Conservation (phyloP, 106 monocot genomes). For the Posidonia australis region DNA sequence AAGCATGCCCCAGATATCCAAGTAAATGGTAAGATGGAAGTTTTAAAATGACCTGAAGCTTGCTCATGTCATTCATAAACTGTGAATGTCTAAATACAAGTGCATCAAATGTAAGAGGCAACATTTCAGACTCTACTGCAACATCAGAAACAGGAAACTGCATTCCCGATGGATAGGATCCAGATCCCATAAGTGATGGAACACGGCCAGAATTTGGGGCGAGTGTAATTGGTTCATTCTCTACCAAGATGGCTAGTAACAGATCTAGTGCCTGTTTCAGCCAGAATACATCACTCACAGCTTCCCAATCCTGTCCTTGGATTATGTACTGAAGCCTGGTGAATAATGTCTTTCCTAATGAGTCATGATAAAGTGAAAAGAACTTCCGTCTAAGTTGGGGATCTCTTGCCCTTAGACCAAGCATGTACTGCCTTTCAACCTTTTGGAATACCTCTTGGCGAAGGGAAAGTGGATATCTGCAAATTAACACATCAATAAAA, state of each 20-base stretch:
- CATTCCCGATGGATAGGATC: constrained; percentile 27
- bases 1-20: neutral
- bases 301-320: constrained; percentile 94
- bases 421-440: constrained; percentile 92
- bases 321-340: constrained; percentile 87
- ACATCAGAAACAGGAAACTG: constrained; percentile 36
- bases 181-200: constrained; percentile 59
- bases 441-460: constrained; percentile 91
- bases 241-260: constrained; percentile 77
- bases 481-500: constrained; percentile 5
- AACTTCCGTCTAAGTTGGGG: constrained; percentile 73
- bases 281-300: constrained; percentile 97
- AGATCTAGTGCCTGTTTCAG: constrained; percentile 96
- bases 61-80: constrained; percentile 84
- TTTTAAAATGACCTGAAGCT: constrained; percentile 51
- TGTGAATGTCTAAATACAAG: constrained; percentile 54
- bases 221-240: constrained; percentile 82
- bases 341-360: constrained; percentile 62
- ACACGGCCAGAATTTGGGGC: constrained; percentile 89
- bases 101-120: constrained; percentile 62
- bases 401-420: constrained; percentile 89
- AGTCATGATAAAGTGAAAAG: constrained; percentile 83
- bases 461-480: constrained; percentile 56
- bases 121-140: constrained; percentile 34
- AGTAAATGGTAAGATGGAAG: neutral